A percentile compares a stretch with the other conserved stretches of the same genome.
Conservation (phyloP, 2,329 filamentous ascomycete genomes). For the Xylariaceae sp. region DNA sequence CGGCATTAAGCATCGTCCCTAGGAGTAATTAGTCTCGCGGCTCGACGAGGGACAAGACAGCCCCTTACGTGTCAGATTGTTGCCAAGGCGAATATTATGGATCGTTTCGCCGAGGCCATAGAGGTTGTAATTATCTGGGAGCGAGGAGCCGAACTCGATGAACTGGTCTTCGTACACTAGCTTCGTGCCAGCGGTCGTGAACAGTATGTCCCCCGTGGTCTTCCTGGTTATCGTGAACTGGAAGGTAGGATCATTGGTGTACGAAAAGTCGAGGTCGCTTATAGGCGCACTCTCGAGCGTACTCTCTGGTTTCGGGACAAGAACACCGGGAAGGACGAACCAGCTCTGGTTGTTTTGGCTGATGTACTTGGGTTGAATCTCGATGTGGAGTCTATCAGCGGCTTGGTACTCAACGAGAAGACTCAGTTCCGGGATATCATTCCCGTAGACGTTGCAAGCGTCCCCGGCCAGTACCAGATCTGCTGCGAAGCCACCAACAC, state of each 20-base stretch:
- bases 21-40: background rate
- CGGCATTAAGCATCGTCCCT: conserved; percentile 57
- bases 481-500: conserved; percentile 57
- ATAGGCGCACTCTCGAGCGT: conserved; percentile 43
- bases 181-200: conserved; percentile 59
- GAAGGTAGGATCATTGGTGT: conserved; percentile 57
- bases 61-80: conserved; percentile 60
- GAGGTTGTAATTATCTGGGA: conserved; percentile 70
- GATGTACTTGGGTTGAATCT: conserved; percentile 64
- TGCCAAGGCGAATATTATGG: conserved; percentile 65
- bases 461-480: conserved; percentile 65
- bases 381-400: conserved; percentile 62
- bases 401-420: conserved; percentile 67
- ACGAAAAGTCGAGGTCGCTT: conserved; percentile 51
- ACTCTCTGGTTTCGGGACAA: conserved; percentile 54
- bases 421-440: conserved; percentile 63
- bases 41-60: background rate
- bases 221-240: conserved; percentile 61
- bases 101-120: conserved; percentile 74
- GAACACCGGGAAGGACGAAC: conserved; percentile 61
- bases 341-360: conserved; percentile 59
- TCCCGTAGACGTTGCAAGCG: conserved; percentile 75
- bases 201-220: conserved; percentile 61
- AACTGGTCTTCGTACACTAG: conserved; percentile 76
- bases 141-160: conserved; percentile 63